Conservation (phyloP, 2,329 filamentous ascomycete genomes). For the Alternaria longipes region DNA sequence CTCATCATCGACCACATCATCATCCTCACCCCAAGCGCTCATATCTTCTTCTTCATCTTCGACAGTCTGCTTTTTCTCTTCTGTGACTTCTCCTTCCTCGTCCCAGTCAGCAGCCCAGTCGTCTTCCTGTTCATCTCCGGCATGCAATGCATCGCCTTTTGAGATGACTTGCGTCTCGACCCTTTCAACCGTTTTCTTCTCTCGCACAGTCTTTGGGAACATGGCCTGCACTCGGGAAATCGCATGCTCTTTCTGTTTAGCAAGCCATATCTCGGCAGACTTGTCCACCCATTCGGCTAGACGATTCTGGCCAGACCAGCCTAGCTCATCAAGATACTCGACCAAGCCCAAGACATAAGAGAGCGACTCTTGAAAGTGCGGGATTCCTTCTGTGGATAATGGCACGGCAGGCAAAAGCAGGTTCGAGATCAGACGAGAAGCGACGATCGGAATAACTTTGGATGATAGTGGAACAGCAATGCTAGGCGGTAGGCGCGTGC, state of each 20-base stretch:
- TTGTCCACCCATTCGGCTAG: slow-evolving; percentile 82
- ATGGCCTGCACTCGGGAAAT: slow-evolving; percentile 77
- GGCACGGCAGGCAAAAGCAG: slow-evolving; percentile 85
- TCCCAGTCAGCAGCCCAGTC: slow-evolving; percentile 88
- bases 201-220: slow-evolving; percentile 72
- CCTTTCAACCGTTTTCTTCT: slow-evolving; percentile 77
- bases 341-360: slow-evolving; percentile 72
- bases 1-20: slow-evolving; percentile 39
- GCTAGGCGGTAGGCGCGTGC: slow-evolving; percentile 58
- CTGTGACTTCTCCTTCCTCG: slow-evolving; percentile 58
- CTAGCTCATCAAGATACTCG: slow-evolving; percentile 66
- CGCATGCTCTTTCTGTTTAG: slow-evolving; percentile 80
- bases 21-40: slow-evolving; percentile 59
- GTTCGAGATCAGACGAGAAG: slow-evolving; percentile 71
- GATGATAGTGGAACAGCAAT: slow-evolving; percentile 67
- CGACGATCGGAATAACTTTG: slow-evolving; percentile 74
- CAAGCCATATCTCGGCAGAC: slow-evolving; percentile 84
- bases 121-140: slow-evolving; percentile 58
- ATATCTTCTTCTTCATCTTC: slow-evolving; percentile 62
- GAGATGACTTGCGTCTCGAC: slow-evolving; percentile 84
- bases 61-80: slow-evolving; percentile 31
- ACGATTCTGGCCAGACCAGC: slow-evolving; percentile 69
- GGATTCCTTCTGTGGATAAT: slow-evolving; percentile 74
- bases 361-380: slow-evolving; percentile 75
- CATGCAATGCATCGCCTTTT: slow-evolving; percentile 71